These are phyloP conservation scores for Iris pallida DNA, from an alignment of 116 monocot species.

Conservation along the genomic window DNA sequence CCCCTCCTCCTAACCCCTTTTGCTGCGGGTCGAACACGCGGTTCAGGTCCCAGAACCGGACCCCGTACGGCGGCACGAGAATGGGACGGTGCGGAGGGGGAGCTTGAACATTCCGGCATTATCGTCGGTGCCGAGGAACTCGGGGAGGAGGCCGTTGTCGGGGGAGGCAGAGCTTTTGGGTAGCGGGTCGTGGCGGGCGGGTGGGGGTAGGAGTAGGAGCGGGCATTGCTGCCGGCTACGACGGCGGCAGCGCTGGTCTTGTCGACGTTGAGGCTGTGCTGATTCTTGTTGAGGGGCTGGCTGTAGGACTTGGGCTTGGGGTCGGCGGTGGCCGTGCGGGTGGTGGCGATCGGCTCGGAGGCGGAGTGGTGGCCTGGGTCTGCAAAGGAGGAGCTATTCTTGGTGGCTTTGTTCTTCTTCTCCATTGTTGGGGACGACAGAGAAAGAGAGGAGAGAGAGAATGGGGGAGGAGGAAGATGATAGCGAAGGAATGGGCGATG, in stretches of 20 bases:
- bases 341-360: background rate
- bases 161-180: conserved; percentile 65
- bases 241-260: background rate
- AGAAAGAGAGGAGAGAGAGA: too few species aligned
- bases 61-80: conserved; percentile 31
- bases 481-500: too few species aligned
- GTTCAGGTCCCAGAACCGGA: conserved; percentile 35
- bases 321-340: background rate
- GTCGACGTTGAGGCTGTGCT: conserved; percentile 39
- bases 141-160: conserved; percentile 25
- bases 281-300: conserved; percentile 33
- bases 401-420: too few species aligned
- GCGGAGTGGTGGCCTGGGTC: background rate
- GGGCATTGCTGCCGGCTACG: background rate
- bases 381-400: background rate
- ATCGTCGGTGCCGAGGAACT: conserved; percentile 68
- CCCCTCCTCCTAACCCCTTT: conserved; percentile 30
- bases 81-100: conserved; percentile 51
- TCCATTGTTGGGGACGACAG: too few species aligned
- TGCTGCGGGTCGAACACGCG: conserved; percentile 27
- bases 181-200: background rate
- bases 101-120: conserved; percentile 59
- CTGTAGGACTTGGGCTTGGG: conserved; percentile 31
- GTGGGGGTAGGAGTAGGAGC: background rate
- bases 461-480: too few species aligned